Evolutionary conservation across 345 rosid species (phyloP), one percentile per base, ranked within the genome.

Genomic region (Linum tenue): DNA sequence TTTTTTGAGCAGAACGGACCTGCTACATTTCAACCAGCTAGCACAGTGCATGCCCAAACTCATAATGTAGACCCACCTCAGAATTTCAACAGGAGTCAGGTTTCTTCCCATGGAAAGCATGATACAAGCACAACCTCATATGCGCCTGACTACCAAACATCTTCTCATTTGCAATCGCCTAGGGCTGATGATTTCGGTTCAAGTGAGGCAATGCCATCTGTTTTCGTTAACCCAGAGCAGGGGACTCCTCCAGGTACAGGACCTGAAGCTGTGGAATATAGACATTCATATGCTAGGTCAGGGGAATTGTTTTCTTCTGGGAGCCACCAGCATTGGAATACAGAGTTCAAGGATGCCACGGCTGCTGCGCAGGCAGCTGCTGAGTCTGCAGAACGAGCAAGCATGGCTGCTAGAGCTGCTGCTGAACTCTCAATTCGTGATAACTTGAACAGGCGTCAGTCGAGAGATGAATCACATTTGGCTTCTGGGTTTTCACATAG

Each of bases 341-440:
- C 82, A 77, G 85, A 85, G 76, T 94, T 90, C 68, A 79, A 64
- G 74, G 96, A 90, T 82, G 96, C 97, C 56, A 83, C 96, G 4
- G 61, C 82, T 76, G 99, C 99, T 72, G 97, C 97, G 39, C 95
- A 76, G 70, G 92, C 87, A 55, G 99, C 99, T 61, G 99, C 96
- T 67, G 96, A 94, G 76, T 85, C 99, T 74, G 99, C 97, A 39
- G 99, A 94, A 79, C 84, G 81, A 76, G 97, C 99, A 4, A 88
- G 96, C 74, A 80, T 88, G 79, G 99, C 99, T 77, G 97, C 99
- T 38, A 79, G 88, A 70, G 96, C 91, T 17, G 99, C 97, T 73
- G 99, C 95, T 39, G 86, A 90, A 70, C 90, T 94, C 73, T 85
- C 97, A 55, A 84, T 84, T 67, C 87, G 63, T 64, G 96, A 73